A percentile compares a stretch with the other conserved stretches of the same genome.
Evolutionary conservation across 352 stramenopile species (phyloP).

Genomic region (Phytophthora uliginosa): DNA sequence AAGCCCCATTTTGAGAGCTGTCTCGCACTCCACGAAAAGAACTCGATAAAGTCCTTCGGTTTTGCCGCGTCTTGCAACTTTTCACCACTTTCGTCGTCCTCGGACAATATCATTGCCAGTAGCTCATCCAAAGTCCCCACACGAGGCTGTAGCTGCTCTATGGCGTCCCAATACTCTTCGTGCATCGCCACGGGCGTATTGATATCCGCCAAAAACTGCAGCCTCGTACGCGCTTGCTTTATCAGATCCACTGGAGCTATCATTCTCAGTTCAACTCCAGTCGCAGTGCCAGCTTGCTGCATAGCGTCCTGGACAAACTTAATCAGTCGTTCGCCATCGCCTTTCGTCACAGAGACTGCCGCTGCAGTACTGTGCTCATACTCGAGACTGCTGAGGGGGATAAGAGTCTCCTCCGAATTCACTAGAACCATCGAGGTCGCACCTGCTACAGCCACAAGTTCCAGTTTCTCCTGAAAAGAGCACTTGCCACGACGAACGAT

Average conservation of each 20-base stretch:
- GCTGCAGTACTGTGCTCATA: conserved; percentile 21
- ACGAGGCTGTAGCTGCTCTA: conserved; percentile 12
- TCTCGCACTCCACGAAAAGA: conserved; percentile 31
- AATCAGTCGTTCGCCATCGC: conserved; percentile 42
- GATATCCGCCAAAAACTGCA: conserved; percentile 44
- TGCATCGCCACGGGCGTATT: conserved; percentile 44
- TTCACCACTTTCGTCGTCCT: not conserved
- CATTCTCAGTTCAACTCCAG: conserved; percentile 4
- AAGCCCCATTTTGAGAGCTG: conserved; percentile 32
- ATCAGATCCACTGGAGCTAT: conserved; percentile 1
- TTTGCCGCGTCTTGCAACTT: not conserved
- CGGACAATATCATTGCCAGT: conserved; percentile 20
- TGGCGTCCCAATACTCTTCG: conserved; percentile 40
- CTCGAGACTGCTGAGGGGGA: conserved; percentile 39
- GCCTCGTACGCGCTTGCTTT: conserved; percentile 39
- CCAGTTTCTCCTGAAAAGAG: conserved; percentile 52
- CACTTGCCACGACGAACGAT: conserved; percentile 50
- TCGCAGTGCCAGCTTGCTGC: not conserved
- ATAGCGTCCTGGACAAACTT: conserved; percentile 6
- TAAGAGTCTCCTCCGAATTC: conserved; percentile 43
- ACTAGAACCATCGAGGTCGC: conserved; percentile 49
- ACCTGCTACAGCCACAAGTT: conserved; percentile 25
- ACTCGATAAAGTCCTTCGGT: conserved; percentile 21
- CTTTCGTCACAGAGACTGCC: conserved; percentile 35
- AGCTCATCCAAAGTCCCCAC: conserved; percentile 35